These are phyloP conservation scores for Pythium grandisporangium DNA, from an alignment of 352 stramenopile genomes.

Conservation along the genomic window DNA sequence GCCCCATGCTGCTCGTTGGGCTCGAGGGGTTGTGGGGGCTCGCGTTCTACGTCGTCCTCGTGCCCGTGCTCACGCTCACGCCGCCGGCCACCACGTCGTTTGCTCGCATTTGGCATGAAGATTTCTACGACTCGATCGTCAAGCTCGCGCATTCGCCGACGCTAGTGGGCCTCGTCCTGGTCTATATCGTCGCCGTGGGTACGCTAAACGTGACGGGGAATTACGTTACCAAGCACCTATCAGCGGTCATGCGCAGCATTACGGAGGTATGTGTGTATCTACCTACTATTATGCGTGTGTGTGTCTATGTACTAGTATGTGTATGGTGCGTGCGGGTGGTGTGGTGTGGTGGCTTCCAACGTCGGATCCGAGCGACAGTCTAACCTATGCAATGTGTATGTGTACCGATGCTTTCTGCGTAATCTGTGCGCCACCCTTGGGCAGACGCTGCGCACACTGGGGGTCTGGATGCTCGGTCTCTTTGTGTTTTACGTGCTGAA, in stretches of 20 bases:
- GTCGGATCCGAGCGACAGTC: no score
- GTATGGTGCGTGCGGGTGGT: no score
- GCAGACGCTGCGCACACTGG: constrained; percentile 69
- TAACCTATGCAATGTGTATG: neutral
- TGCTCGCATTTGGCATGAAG: constrained; percentile 72
- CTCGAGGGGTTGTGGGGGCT: constrained; percentile 84
- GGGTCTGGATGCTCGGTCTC: constrained; percentile 66
- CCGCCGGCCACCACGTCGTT: constrained; percentile 33
- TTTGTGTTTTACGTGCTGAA: constrained; percentile 76
- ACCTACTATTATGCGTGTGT: no score
- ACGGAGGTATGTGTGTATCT: constrained; percentile 34
- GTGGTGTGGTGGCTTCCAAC: no score
- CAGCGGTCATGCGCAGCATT: constrained; percentile 76
- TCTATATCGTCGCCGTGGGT: constrained; percentile 63
- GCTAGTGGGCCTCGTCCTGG: constrained; percentile 43
- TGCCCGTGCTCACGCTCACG: constrained; percentile 59
- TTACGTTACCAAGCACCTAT: constrained; percentile 84
- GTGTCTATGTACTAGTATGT: no score
- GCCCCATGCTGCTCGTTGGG: constrained; percentile 80
- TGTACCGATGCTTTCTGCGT: neutral
- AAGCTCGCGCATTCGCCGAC: constrained; percentile 62
- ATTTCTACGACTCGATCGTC: constrained; percentile 71
- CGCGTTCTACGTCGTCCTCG: constrained; percentile 64
- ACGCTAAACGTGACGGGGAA: constrained; percentile 77
- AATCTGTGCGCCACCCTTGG: no score